phyloP scores from a whole-genome alignment of 2,329 filamentous ascomycete genomes.

The Sordariomycetes sp. region DNA sequence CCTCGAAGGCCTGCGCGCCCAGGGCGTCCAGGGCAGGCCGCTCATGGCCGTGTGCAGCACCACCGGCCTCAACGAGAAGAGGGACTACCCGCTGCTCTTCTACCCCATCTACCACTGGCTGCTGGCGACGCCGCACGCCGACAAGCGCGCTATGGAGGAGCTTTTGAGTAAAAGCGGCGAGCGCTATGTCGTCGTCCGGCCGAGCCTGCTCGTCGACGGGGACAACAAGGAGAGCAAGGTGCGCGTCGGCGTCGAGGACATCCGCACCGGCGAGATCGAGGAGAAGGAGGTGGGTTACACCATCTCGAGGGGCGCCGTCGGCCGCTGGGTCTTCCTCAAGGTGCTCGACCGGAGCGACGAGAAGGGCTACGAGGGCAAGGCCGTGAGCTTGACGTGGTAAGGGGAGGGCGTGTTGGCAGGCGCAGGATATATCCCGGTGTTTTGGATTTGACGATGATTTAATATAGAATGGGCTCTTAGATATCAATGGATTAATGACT shows the following conservation, averaged over 20 bases:
- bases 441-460: neutral
- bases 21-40: slow-evolving; percentile 15
- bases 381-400: slow-evolving; percentile 5
- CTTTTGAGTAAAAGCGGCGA: slow-evolving; percentile 11
- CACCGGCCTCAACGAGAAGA: slow-evolving; percentile 25
- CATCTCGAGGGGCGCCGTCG: slow-evolving; percentile 30
- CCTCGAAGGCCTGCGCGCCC: slow-evolving; percentile 14
- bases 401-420: neutral
- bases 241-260: slow-evolving; percentile 22
- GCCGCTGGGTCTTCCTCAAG: slow-evolving; percentile 29
- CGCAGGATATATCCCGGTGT: neutral
- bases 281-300: slow-evolving; percentile 28
- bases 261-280: slow-evolving; percentile 17
- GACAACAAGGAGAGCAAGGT: slow-evolving; percentile 10
- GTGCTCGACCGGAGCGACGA: slow-evolving; percentile 12
- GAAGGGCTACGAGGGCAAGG: slow-evolving; percentile 5
- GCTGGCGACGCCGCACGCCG: slow-evolving; percentile 26
- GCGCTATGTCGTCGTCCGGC: slow-evolving; percentile 19
- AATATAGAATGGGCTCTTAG: no score
- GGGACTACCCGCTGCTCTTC: slow-evolving; percentile 28
- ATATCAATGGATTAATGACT: no score
- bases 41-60: slow-evolving; percentile 26
- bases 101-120: slow-evolving; percentile 28
- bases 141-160: slow-evolving; percentile 34
- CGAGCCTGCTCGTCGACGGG: slow-evolving; percentile 19